A percentile compares a stretch with the other conserved stretches of the same genome.
These are phyloP conservation scores for Globomyces sp. DNA, from an alignment of 371 early-diverging fungal genomes.

Conservation along the genomic window DNA sequence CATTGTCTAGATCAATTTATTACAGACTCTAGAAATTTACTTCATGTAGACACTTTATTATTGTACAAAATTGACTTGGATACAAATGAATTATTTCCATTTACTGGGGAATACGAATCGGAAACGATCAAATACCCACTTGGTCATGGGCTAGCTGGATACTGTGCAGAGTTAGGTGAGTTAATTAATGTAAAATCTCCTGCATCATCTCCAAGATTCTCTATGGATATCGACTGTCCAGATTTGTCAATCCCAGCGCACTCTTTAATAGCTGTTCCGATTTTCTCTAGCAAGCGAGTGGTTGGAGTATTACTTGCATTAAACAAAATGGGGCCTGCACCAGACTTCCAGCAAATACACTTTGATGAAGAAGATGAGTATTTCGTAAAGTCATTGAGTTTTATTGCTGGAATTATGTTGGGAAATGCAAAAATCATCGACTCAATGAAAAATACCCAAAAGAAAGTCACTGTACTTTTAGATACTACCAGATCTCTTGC, in stretches of 20 bases:
- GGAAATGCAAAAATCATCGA: slow-evolving; percentile 40
- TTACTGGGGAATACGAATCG: slow-evolving; percentile 7
- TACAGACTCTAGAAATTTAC: slow-evolving; percentile 29
- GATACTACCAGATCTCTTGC: slow-evolving; percentile 44
- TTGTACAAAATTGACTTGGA: slow-evolving; percentile 41
- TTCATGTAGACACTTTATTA: slow-evolving; percentile 31
- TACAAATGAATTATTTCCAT: slow-evolving; percentile 31
- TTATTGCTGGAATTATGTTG: slow-evolving; percentile 36
- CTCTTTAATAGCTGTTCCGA: slow-evolving; percentile 35
- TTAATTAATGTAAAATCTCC: slow-evolving; percentile 41
- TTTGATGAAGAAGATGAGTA: slow-evolving; percentile 43
- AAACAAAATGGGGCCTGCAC: slow-evolving; percentile 38
- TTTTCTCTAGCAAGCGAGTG: slow-evolving; percentile 29
- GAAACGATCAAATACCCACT: slow-evolving; percentile 23
- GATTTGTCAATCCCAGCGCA: slow-evolving; percentile 30
- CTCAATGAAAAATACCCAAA: slow-evolving; percentile 40
- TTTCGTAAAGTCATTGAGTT: slow-evolving; percentile 30
- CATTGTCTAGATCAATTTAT: slow-evolving; percentile 33
- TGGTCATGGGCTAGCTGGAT: slow-evolving; percentile 41
- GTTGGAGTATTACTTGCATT: slow-evolving; percentile 42
- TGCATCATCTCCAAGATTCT: slow-evolving; percentile 31
- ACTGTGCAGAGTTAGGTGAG: slow-evolving; percentile 25
- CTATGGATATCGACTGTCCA: slow-evolving; percentile 15
- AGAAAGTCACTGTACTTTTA: slow-evolving; percentile 48
- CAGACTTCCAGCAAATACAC: slow-evolving; percentile 10